A percentile compares a stretch with the other conserved stretches of the same genome.
Evolutionary conservation across 2,329 filamentous ascomycete genomes (phyloP).

Genomic region (Xylaria multiplex): DNA sequence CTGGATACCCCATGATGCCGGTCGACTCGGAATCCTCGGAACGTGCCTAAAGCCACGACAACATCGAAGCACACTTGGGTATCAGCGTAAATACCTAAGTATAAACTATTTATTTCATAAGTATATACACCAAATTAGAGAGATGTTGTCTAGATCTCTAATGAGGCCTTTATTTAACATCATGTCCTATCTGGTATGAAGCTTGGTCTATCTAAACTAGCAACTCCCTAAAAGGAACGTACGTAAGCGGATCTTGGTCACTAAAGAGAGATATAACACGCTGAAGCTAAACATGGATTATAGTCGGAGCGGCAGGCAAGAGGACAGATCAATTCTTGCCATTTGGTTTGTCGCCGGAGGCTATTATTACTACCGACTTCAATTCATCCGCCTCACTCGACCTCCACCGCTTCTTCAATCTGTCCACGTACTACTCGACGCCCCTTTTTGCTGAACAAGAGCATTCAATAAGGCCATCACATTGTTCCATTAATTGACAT

Average conservation of each 20-base stretch:
- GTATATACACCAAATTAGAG: too few species aligned
- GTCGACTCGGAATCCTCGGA: not conserved
- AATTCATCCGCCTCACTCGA: conserved; percentile 1
- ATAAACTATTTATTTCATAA: not conserved
- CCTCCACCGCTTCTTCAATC: not conserved
- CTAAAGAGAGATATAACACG: not conserved
- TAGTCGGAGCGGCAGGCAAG: not conserved
- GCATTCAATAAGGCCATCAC: not conserved
- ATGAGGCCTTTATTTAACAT: not conserved
- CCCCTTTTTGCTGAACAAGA: not conserved
- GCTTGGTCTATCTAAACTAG: not conserved
- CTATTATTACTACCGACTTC: not conserved
- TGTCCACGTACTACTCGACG: not conserved
- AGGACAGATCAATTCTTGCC: not conserved
- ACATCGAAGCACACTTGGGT: not conserved
- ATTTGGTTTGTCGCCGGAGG: not conserved
- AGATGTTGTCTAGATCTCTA: not conserved
- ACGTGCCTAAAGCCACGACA: not conserved
- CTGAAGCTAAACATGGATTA: not conserved
- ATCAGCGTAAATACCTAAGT: not conserved
- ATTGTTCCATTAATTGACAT: not conserved
- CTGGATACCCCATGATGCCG: not conserved
- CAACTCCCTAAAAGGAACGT: not conserved
- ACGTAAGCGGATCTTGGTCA: not conserved
- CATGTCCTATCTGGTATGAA: not conserved